Percentiles rank a stretch among this genome's conserved stretches.
phyloP scores from a whole-genome alignment of 1,284 basidiomycete species.

The Malassezia restricta region DNA sequence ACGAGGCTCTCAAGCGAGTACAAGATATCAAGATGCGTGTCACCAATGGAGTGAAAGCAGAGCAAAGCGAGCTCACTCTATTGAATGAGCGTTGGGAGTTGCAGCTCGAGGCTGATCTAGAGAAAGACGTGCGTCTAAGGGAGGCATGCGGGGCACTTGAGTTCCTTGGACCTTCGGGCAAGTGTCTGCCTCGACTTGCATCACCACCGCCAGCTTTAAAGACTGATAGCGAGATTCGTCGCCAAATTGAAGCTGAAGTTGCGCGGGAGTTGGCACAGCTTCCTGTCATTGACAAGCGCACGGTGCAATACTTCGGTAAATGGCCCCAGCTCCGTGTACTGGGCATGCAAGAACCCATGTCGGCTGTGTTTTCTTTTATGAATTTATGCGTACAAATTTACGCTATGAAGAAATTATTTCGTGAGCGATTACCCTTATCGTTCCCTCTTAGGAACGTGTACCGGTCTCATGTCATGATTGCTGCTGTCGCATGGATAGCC shows the following conservation, averaged over 20 bases:
- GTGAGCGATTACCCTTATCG: slow-evolving; percentile 23
- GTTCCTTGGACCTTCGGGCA: not conserved
- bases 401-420: slow-evolving; percentile 22
- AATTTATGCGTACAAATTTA: slow-evolving; percentile 57
- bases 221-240: not conserved
- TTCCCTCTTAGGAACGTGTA: slow-evolving; percentile 58
- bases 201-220: slow-evolving; percentile 1
- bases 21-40: slow-evolving; percentile 42
- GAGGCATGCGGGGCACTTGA: not conserved
- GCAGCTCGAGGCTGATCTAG: slow-evolving; percentile 1
- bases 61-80: slow-evolving; percentile 7
- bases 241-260: slow-evolving; percentile 10
- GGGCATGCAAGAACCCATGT: slow-evolving; percentile 78
- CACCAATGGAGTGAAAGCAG: slow-evolving; percentile 6
- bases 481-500: slow-evolving; percentile 87
- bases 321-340: slow-evolving; percentile 56
- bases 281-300: slow-evolving; percentile 36
- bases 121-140: not conserved
- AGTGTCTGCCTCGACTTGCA: not conserved
- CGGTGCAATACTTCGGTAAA: slow-evolving; percentile 61
- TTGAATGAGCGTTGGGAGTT: slow-evolving; percentile 5
- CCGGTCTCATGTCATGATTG: slow-evolving; percentile 58
- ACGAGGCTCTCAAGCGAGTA: slow-evolving; percentile 50
- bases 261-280: slow-evolving; percentile 20
- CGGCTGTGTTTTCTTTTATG: slow-evolving; percentile 72